Evolutionary conservation across 2,329 filamentous ascomycete species (phyloP).

Genomic region (Penicillium palitans): DNA sequence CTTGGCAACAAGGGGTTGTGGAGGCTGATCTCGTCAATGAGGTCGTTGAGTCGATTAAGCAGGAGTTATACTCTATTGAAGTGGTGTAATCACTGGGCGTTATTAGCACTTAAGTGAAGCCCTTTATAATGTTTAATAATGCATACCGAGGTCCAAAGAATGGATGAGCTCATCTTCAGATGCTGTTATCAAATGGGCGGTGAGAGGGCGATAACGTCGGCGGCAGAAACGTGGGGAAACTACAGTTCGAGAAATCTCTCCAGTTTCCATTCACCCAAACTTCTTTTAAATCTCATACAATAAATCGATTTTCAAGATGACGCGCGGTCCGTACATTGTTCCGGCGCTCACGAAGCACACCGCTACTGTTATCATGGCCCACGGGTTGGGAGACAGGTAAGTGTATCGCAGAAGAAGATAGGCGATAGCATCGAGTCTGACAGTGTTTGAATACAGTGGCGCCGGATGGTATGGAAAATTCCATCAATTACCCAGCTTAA

Average conservation of each 20-base stretch:
- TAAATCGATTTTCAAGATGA: slow-evolving; percentile 37
- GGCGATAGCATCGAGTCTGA: neutral
- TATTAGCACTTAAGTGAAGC: neutral
- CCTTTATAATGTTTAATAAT: slow-evolving; percentile 9
- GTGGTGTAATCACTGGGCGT: neutral
- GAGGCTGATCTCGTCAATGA: slow-evolving; percentile 28
- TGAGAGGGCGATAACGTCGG: slow-evolving; percentile 20
- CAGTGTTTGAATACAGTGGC: slow-evolving; percentile 40
- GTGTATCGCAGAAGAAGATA: neutral
- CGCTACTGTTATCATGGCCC: slow-evolving; percentile 89
- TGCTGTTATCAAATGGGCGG: slow-evolving; percentile 20
- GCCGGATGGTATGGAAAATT: slow-evolving; percentile 44
- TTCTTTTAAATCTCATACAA: neutral
- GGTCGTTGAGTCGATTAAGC: slow-evolving; percentile 20
- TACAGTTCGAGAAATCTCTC: neutral
- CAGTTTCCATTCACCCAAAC: neutral
- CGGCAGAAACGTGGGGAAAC: slow-evolving; percentile 29
- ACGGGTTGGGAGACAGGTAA: slow-evolving; percentile 87
- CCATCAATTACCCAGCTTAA: neutral
- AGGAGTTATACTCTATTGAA: slow-evolving; percentile 16
- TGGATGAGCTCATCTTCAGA: neutral
- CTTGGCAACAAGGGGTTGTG: slow-evolving; percentile 44
- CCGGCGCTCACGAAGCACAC: slow-evolving; percentile 82
- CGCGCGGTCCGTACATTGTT: slow-evolving; percentile 65
- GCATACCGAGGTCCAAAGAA: too few relatives aligned